Evolutionary conservation across 345 rosid genomes (phyloP), one percentile per base, ranked within the genome.

Genomic region (Eucalyptus leucophloia): DNA sequence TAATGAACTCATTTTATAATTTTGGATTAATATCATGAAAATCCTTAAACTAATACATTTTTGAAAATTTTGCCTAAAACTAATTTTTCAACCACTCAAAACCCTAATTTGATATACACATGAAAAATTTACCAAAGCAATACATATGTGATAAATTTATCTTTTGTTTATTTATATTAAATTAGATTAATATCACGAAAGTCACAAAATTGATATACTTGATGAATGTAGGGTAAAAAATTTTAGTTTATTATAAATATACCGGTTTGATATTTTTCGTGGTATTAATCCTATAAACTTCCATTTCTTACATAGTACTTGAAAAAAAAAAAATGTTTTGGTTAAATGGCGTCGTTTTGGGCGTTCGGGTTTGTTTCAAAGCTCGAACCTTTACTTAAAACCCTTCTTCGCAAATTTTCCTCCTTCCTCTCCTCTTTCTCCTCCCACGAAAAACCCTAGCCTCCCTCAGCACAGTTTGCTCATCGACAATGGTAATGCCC

Each of bases 231-330:
- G 3, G 53, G 0, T 50, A 0, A 50, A 19, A 19, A 53, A 53
- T 1, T 19, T 53, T 53, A 19, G 0, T 19, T 53, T 53, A 53
- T 21, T 0, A 53, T 53, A 53, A 56, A 24, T 24, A 1, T 23
- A 10, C 1, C 0, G 10, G 1, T 56, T 23, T 56, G 14, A 56
- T 0, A 0, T 56, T 56, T 56, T 56, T 56, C 3, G 1, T 23
- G 14, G 3, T 56, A 56, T 56, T 56, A 56, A 56, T 1, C 6
- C 6, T 8, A 69, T 32, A 9, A 32, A 69, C 0, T 69, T 53
- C 0, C 5, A 53, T 53, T 69, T 34, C 81, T 69, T 12, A n/a
- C 9, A 1, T 2, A 3, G 83, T 37, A 15, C 28, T 19, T 37
- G 3, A 44, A 77, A 19, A 37, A 19, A 37, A 21, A 77, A 19